Base-by-base conservation (phyloP, 2,329 filamentous ascomycete genomes). In the Alternaria consortialis region DNA sequence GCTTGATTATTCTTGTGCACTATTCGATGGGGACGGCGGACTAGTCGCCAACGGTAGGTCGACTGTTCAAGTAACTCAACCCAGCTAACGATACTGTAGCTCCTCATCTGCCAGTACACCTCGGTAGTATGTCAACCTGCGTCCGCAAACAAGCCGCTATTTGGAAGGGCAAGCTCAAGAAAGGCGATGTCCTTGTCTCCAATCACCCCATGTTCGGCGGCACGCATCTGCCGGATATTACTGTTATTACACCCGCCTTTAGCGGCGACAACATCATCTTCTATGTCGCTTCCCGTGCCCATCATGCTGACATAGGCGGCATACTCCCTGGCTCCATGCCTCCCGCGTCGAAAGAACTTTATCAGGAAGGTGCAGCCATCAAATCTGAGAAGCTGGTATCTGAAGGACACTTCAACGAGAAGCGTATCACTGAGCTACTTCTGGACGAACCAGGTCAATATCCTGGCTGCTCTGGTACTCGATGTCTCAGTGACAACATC, bases 191-290 rank as follows among this genome's bases (percentile, higher is more conserved):
- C 0, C 85, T 95, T 42, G 91, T 94, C 6, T 91, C 91, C 0
- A 95, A 95, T 69, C 92, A 95, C 72, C 92, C 92, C 1, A 92
- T 92, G 75, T 94, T 89, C 71, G 92, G 92, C 34, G 92, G 92
- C 40, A 96, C 92, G 0, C 92, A 95, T 81, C 80, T 95, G 27
- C 92, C 91, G 1, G 91, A 95, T 72, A 92, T 95, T 58, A 95
- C 91, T 0, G 89, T 93, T 27, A 85, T 93, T 58, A 94, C 91
- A 34, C 91, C 91, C 0, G 91, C 91, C 1, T 94, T 94, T 77
- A 88, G 88, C 64, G 89, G 88, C 3, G 86, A 90, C 58, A 86
- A 90, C 15, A 93, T 94, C 60, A 84, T 94, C 56, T 94, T 94
- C 78, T 94, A 93, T 64, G 91, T 92, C 1, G 91, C 91, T 0